Conservation (phyloP, 495 filamentous ascomycete genomes). For the Massariosphaeria phaeospora region DNA sequence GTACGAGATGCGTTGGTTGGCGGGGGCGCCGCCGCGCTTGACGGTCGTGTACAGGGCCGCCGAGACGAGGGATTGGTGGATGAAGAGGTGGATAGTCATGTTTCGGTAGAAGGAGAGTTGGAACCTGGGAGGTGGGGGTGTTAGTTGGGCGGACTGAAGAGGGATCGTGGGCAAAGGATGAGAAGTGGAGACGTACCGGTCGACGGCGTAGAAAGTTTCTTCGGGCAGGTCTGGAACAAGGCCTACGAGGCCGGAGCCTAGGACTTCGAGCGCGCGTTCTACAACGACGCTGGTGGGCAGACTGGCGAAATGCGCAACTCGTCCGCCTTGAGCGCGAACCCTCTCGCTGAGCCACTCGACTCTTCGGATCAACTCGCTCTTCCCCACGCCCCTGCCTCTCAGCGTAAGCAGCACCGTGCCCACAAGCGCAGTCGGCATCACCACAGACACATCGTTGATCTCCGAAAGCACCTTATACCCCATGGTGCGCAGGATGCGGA, state of each 20-base stretch:
- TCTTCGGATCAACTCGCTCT: conserved; percentile 73
- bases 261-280: conserved; percentile 80
- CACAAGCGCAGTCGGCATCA: conserved; percentile 95
- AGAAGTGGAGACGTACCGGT: conserved; percentile 46
- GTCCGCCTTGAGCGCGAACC: conserved; percentile 76
- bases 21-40: conserved; percentile 79
- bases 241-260: conserved; percentile 83
- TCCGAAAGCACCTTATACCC: conserved; percentile 89
- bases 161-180: no score
- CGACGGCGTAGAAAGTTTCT: conserved; percentile 86
- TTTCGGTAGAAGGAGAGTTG: conserved; percentile 97
- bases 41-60: conserved; percentile 84
- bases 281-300: conserved; percentile 75
- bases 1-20: conserved; percentile 73
- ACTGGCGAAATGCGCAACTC: conserved; percentile 88
- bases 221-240: conserved; percentile 72
- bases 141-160: not conserved
- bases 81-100: conserved; percentile 98
- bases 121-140: conserved; percentile 47
- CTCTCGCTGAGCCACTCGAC: conserved; percentile 86
- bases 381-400: conserved; percentile 86
- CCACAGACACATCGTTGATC: conserved; percentile 92
- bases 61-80: conserved; percentile 82
- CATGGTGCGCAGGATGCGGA: conserved; percentile 68
- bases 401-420: conserved; percentile 91